phyloP scores from a whole-genome alignment of 148 eudicot genomes.

The Spergularia bocconei region DNA sequence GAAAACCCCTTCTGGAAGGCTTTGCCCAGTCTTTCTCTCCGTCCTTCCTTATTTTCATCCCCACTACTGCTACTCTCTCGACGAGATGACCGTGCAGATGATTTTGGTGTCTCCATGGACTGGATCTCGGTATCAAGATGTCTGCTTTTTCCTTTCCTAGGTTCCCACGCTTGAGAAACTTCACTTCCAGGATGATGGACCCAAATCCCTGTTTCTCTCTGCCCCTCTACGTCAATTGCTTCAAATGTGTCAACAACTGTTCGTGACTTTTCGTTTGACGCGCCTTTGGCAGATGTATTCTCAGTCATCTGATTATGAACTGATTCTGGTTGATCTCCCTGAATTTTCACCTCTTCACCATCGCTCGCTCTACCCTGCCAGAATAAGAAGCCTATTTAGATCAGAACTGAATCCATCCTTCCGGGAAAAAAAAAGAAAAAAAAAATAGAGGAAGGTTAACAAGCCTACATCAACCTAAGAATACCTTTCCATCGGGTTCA shows the following conservation, averaged over 20 bases:
- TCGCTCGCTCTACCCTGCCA: constrained; percentile 43
- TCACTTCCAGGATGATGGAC: constrained; percentile 81
- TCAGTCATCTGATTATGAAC: constrained; percentile 27
- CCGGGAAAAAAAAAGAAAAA: too few species aligned
- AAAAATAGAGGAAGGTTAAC: too few species aligned
- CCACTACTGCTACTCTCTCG: constrained; percentile 43
- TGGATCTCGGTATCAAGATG: constrained; percentile 38
- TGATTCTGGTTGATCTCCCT: constrained; percentile 26
- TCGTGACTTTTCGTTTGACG: constrained; percentile 24
- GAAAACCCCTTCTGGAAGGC: constrained; percentile 45
- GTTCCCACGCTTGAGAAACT: constrained; percentile 70
- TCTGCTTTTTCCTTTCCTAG: constrained; percentile 67
- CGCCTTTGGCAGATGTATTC: constrained; percentile 23
- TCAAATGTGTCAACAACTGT: constrained; percentile 57
- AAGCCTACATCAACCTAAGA: too few species aligned
- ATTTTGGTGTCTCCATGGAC: constrained; percentile 32
- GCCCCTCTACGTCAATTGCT: constrained; percentile 67
- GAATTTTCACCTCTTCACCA: constrained; percentile 24
- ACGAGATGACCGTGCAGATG: constrained; percentile 27
- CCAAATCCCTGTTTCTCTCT: constrained; percentile 76
- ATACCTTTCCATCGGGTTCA: constrained; percentile 62
- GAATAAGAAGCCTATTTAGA: constrained; percentile 3
- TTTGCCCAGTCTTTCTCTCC: constrained; percentile 24
- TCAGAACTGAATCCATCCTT: not conserved
- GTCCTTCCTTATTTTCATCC: constrained; percentile 40